Conservation (phyloP, 176 grass and related monocot species). For the Oryza meridionalis region DNA sequence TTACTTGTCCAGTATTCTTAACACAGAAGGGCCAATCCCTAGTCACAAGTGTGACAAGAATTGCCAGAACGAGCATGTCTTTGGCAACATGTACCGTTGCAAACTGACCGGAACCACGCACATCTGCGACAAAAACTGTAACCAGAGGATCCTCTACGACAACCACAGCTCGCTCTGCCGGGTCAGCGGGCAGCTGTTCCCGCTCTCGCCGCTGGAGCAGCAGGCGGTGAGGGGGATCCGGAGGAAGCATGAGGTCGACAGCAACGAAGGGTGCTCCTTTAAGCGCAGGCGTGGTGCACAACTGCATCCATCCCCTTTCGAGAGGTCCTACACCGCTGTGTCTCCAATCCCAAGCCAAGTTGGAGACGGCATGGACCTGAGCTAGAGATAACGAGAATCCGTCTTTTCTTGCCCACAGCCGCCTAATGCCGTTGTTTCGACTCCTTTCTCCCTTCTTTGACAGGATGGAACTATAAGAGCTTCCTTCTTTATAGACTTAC, state of each 20-base stretch:
- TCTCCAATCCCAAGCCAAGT: constrained; percentile 79
- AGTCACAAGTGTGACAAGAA: constrained; percentile 96
- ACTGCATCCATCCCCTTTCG: constrained; percentile 80
- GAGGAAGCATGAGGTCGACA: constrained; percentile 89
- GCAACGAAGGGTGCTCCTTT: constrained; percentile 75
- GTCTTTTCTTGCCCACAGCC: constrained; percentile 50
- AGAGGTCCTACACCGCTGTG: constrained; percentile 76
- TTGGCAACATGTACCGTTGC: constrained; percentile 98
- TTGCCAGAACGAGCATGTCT: constrained; percentile 93
- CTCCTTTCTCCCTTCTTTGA: constrained; percentile 48
- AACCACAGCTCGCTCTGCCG: constrained; percentile 95
- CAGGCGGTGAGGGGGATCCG: constrained; percentile 91
- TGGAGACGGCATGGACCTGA: constrained; percentile 99
- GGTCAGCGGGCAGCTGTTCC: constrained; percentile 90
- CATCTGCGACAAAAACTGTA: constrained; percentile 97
- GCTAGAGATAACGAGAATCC: constrained; percentile 73
- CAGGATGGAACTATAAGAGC: constrained; percentile 57
- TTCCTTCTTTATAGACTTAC: constrained; percentile 57
- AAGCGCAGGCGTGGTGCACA: constrained; percentile 84
- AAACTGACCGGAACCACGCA: constrained; percentile 84
- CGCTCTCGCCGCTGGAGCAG: constrained; percentile 73
- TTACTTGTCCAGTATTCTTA: constrained; percentile 93
- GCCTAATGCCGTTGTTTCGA: constrained; percentile 36
- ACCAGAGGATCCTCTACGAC: constrained; percentile 97
- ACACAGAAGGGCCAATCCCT: constrained; percentile 71